A percentile compares a stretch with the other conserved stretches of the same genome.
Evolutionary conservation across 2,329 filamentous ascomycete genomes (phyloP).

Genomic region (Calonectria hawksworthii): DNA sequence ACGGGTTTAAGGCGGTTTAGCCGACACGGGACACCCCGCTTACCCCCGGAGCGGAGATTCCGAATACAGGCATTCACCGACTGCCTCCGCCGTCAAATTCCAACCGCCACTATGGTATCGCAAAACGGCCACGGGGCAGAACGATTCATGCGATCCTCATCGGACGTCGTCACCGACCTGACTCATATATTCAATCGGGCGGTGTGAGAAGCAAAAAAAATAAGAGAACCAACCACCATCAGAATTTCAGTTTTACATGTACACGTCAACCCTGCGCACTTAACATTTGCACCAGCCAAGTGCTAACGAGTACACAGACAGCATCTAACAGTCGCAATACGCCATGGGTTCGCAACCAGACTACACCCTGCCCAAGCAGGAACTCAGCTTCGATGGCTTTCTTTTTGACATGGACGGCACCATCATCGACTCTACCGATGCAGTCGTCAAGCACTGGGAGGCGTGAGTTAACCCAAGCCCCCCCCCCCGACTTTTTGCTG

Average conservation of each 20-base stretch:
- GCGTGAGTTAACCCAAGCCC: slow-evolving; percentile 60
- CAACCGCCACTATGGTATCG: slow-evolving; percentile 18
- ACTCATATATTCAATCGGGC: neutral
- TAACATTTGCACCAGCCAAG: neutral
- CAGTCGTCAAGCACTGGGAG: slow-evolving; percentile 84
- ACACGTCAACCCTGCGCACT: neutral
- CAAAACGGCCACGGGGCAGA: slow-evolving; percentile 9
- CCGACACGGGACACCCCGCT: slow-evolving; percentile 34
- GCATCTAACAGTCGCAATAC: neutral
- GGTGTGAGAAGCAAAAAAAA: neutral
- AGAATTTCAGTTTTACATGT: neutral
- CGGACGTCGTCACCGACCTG: neutral
- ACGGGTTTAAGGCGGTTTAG: slow-evolving; percentile 16
- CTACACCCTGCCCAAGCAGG: slow-evolving; percentile 60
- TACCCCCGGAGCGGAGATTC: slow-evolving; percentile 20
- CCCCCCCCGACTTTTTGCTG: neutral
- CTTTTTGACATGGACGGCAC: slow-evolving; percentile 87
- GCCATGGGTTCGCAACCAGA: slow-evolving; percentile 53
- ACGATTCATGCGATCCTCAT: neutral
- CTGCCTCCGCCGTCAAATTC: neutral
- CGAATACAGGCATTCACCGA: slow-evolving; percentile 9
- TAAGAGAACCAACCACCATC: neutral
- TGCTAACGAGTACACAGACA: neutral
- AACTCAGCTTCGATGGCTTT: slow-evolving; percentile 67
- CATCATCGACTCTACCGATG: slow-evolving; percentile 84